Evolutionary conservation across 1,139 yeast species (phyloP).

Genomic region (Suhomyces choctaworum): DNA sequence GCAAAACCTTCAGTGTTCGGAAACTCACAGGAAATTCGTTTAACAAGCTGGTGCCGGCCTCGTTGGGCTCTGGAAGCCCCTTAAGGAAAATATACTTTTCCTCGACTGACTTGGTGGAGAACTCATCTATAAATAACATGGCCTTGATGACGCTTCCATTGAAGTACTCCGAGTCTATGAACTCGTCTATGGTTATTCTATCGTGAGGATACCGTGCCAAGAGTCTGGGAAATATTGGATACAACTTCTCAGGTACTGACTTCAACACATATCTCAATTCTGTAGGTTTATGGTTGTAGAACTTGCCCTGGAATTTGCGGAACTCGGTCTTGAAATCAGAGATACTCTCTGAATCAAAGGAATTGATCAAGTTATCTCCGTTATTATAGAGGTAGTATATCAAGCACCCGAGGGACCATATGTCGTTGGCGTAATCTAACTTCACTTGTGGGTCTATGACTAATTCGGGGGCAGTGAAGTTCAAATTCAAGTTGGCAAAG

Average conservation of each 20-base stretch:
- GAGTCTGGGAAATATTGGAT: constrained; percentile 35
- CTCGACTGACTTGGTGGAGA: constrained; percentile 67
- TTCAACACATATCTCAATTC: constrained; percentile 52
- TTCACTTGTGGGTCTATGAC: constrained; percentile 52
- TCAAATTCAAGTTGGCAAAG: constrained; percentile 69
- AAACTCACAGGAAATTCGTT: constrained; percentile 71
- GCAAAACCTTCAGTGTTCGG: constrained; percentile 71
- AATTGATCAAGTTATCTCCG: constrained; percentile 48
- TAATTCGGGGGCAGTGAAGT: constrained; percentile 77
- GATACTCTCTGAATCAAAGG: constrained; percentile 48
- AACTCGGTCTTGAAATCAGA: constrained; percentile 52
- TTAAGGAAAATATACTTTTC: constrained; percentile 72
- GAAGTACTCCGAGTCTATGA: constrained; percentile 58
- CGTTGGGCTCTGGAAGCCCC: constrained; percentile 49
- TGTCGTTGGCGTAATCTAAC: constrained; percentile 69
- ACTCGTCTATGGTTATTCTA: constrained; percentile 49
- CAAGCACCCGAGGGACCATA: constrained; percentile 79
- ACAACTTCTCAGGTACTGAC: constrained; percentile 37
- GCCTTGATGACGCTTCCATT: constrained; percentile 84
- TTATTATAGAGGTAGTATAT: constrained; percentile 63
- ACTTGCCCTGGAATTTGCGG: constrained; percentile 39
- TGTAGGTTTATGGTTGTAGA: constrained; percentile 44
- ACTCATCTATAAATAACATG: constrained; percentile 79
- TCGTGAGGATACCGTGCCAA: constrained; percentile 46
- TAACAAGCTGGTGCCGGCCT: constrained; percentile 39